A percentile compares a stretch with the other conserved stretches of the same genome.
Evolutionary conservation across 163 green algal genomes (phyloP).

Genomic region (Scenedesmus sp.): DNA sequence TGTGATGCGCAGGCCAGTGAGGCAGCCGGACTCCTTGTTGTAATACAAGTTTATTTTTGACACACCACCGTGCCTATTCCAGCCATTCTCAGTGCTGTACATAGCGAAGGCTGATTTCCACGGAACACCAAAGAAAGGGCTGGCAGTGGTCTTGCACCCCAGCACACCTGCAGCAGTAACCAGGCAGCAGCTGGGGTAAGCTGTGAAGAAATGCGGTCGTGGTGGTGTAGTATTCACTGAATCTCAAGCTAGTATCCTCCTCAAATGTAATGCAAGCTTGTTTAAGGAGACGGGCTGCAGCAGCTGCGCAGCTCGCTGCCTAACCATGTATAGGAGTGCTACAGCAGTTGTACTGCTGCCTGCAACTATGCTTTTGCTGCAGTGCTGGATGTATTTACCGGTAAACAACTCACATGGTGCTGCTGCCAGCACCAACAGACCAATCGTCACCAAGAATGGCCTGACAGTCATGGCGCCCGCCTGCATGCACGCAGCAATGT

Average conservation of each 20-base stretch:
- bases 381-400: background rate
- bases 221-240: background rate
- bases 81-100: slow-evolving; percentile 18
- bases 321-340: background rate
- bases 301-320: background rate
- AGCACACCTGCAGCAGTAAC: background rate
- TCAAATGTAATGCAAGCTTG: too few species aligned
- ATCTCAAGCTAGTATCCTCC: too few species aligned
- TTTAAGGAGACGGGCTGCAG: too few species aligned
- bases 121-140: slow-evolving; percentile 15
- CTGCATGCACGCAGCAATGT: background rate
- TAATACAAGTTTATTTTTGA: slow-evolving; percentile 29
- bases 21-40: slow-evolving; percentile 2
- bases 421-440: background rate
- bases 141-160: background rate
- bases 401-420: background rate
- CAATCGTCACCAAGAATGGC: background rate
- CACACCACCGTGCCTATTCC: background rate
- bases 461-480: background rate
- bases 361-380: background rate
- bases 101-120: background rate
- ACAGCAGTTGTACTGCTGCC: background rate
- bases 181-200: background rate
- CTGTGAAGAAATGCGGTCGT: too few species aligned
- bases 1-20: slow-evolving; percentile 11